Evolutionary conservation across 2,329 filamentous ascomycete genomes (phyloP).

Genomic region (Verticillium longisporum): DNA sequence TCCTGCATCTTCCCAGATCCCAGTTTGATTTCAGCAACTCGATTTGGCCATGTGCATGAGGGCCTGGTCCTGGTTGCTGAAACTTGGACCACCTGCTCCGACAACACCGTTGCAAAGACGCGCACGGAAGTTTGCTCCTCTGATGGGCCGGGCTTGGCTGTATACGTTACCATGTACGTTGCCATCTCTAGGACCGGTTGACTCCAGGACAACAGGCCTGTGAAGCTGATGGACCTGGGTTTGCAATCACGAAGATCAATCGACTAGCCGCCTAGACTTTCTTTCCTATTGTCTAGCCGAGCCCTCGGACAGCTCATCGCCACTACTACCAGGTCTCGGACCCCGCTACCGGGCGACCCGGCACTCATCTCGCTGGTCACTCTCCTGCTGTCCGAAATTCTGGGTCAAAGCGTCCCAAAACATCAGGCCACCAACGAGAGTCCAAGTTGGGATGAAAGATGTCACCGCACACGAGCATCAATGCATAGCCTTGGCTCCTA

Average conservation of each 20-base stretch:
- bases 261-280: not conserved
- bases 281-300: not conserved
- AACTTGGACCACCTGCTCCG: not conserved
- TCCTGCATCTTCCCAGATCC: not conserved
- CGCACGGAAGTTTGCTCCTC: not conserved
- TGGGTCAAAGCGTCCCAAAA: not conserved
- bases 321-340: not conserved
- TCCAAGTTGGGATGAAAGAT: not conserved
- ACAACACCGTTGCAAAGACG: not conserved
- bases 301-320: not conserved
- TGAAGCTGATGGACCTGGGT: not conserved
- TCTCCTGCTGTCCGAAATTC: not conserved
- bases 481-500: not conserved
- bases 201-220: not conserved
- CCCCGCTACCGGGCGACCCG: not conserved
- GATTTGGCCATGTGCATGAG: not conserved
- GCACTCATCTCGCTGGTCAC: not conserved
- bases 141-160: not conserved
- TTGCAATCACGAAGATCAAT: not conserved
- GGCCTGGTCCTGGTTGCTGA: not conserved
- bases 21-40: not conserved
- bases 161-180: not conserved
- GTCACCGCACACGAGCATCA: not conserved
- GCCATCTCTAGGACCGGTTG: not conserved
- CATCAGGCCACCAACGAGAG: not conserved